Percentiles rank a stretch among this genome's conserved stretches.
These are phyloP conservation scores for Ophiostoma angusticollis DNA, from an alignment of 2,329 filamentous ascomycete genomes.

Conservation along the genomic window DNA sequence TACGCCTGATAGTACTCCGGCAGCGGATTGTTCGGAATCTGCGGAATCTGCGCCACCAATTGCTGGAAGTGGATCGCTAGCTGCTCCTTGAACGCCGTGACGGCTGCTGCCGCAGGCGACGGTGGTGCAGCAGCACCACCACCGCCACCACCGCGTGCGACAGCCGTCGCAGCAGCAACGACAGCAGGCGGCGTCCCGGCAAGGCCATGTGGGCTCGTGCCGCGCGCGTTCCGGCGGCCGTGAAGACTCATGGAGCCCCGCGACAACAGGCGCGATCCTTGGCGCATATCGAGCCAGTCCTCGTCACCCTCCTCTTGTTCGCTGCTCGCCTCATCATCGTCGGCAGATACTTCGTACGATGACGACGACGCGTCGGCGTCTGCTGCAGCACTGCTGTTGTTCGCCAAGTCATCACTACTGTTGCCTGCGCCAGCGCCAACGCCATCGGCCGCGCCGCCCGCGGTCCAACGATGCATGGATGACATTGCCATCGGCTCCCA, in stretches of 20 bases:
- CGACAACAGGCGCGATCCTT: constrained; percentile 9
- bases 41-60: constrained; percentile 50
- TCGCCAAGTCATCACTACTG: not conserved
- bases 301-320: constrained; percentile 28
- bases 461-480: constrained; percentile 2
- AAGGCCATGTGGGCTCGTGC: constrained; percentile 14
- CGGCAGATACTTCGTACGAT: constrained; percentile 10
- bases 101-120: constrained; percentile 47
- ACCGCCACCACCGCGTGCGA: not conserved
- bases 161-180: constrained; percentile 14
- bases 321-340: constrained; percentile 7
- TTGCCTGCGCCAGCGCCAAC: not conserved
- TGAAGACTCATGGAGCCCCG: constrained; percentile 6
- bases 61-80: constrained; percentile 42
- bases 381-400: constrained; percentile 9
- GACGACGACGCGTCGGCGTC: too few species aligned
- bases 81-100: constrained; percentile 61
- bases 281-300: constrained; percentile 26
- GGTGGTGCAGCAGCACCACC: constrained; percentile 25
- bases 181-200: constrained; percentile 9
- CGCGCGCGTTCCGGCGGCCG: constrained; percentile 12
- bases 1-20: constrained; percentile 58
- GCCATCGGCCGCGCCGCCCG: constrained; percentile 1
- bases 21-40: constrained; percentile 27
- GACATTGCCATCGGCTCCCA: constrained; percentile 38